These are phyloP conservation scores for Leccinum pellstonianum DNA, from an alignment of 768 basidiomycete genomes.

Conservation along the genomic window DNA sequence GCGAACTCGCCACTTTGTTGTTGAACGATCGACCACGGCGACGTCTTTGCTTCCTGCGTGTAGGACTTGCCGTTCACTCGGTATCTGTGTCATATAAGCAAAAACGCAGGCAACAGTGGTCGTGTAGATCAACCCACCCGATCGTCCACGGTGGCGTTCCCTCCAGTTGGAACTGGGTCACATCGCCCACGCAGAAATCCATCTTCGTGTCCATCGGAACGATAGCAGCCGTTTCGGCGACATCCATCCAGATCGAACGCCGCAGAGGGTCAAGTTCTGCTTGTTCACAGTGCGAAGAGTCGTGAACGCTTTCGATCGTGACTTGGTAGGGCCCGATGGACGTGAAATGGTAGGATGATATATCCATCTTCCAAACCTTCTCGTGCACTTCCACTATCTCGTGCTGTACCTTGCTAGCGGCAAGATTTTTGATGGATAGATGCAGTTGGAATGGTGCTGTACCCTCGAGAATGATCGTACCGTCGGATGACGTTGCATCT, in stretches of 20 bases:
- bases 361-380: constrained; percentile 67
- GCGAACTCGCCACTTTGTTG: constrained; percentile 81
- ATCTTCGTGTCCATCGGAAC: constrained; percentile 74
- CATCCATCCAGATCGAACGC: constrained; percentile 79
- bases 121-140: constrained; percentile 47
- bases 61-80: constrained; percentile 73
- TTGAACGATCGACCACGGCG: constrained; percentile 84
- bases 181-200: constrained; percentile 89
- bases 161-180: constrained; percentile 88
- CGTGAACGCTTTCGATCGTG: constrained; percentile 72
- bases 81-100: constrained; percentile 52
- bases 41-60: constrained; percentile 70
- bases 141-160: constrained; percentile 93
- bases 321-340: constrained; percentile 82
- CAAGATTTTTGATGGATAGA: constrained; percentile 74
- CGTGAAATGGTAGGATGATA: constrained; percentile 68
- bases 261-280: constrained; percentile 58
- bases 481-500: constrained; percentile 51
- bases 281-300: constrained; percentile 82
- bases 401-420: constrained; percentile 60
- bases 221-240: constrained; percentile 95
- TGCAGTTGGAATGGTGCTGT: constrained; percentile 81
- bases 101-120: background rate
- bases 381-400: constrained; percentile 52
- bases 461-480: constrained; percentile 68